Conservation (phyloP, 2,329 filamentous ascomycete genomes). For the Harringtonia aguacate region DNA sequence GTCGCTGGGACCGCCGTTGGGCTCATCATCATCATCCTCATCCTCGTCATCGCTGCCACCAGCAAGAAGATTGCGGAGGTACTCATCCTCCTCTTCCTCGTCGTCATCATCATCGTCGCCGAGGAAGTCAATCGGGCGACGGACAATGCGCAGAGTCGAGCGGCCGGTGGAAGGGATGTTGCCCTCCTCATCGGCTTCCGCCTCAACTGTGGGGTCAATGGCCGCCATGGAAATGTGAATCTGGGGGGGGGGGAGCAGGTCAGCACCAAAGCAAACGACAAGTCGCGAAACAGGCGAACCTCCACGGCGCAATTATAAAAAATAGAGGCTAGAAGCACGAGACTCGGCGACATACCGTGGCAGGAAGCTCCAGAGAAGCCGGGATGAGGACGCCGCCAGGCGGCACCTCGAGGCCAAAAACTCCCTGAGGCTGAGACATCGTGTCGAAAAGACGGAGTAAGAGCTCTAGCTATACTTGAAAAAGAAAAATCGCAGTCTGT, state of each 20-base stretch:
- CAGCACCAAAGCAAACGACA: not conserved
- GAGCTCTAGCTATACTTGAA: conserved; percentile 14
- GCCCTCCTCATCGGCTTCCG: conserved; percentile 52
- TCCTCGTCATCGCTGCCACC: conserved; percentile 38
- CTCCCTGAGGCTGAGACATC: conserved; percentile 12
- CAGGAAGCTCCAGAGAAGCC: conserved; percentile 67
- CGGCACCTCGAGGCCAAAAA: conserved; percentile 89
- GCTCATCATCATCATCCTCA: conserved; percentile 54
- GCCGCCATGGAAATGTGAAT: conserved; percentile 99
- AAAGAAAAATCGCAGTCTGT: conserved; percentile 14
- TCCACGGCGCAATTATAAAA: not conserved
- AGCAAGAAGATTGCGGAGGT: conserved; percentile 44
- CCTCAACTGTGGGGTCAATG: conserved; percentile 75
- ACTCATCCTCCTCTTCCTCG: conserved; percentile 49
- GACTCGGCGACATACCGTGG: conserved; percentile 70
- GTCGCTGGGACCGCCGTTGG: conserved; percentile 85
- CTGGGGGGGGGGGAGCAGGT: conserved; percentile 30
- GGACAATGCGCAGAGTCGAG: conserved; percentile 85
- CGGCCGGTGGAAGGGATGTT: conserved; percentile 55
- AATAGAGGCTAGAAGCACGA: no score
- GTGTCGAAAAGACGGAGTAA: conserved; percentile 1
- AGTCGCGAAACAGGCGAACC: no score
- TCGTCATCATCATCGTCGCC: conserved; percentile 45
- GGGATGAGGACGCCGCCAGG: conserved; percentile 74
- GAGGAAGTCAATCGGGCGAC: conserved; percentile 42